A percentile compares a stretch with the other conserved stretches of the same genome.
Evolutionary conservation across 2,329 filamentous ascomycete genomes (phyloP).

Genomic region (Botrytis deweyae): DNA sequence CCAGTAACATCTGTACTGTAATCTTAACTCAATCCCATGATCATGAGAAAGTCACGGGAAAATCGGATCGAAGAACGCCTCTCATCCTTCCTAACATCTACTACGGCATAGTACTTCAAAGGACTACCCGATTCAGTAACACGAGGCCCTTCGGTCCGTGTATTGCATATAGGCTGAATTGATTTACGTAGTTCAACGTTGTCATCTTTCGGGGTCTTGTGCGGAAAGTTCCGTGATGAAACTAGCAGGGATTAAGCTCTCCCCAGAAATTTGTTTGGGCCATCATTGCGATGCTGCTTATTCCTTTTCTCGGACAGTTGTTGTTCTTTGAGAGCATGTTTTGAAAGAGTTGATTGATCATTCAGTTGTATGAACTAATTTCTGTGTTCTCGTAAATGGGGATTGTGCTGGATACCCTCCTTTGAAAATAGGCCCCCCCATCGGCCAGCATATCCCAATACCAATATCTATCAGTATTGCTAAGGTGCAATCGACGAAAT

Average conservation of each 20-base stretch:
- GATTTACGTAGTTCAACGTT: background rate
- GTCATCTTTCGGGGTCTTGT: background rate
- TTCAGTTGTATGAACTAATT: background rate
- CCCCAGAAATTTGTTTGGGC: slow-evolving; percentile 10
- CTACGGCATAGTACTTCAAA: background rate
- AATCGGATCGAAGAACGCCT: background rate
- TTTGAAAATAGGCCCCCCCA: background rate
- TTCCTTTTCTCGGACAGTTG: background rate
- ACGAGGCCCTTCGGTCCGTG: slow-evolving; percentile 4
- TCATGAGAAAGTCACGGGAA: background rate
- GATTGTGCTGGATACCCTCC: background rate
- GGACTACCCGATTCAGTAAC: background rate
- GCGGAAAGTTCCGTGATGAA: background rate
- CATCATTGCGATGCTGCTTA: background rate
- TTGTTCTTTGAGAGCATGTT: background rate
- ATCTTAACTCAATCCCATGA: background rate
- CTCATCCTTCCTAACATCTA: background rate
- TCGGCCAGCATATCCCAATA: background rate
- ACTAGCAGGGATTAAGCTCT: slow-evolving; percentile 9
- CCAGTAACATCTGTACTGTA: background rate
- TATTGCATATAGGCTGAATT: background rate
- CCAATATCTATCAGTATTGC: background rate
- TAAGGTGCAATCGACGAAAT: background rate
- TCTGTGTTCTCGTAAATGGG: background rate
- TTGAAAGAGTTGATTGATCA: background rate